Conservation (phyloP, 2,329 filamentous ascomycete species). For the Cercospora brassicicola region DNA sequence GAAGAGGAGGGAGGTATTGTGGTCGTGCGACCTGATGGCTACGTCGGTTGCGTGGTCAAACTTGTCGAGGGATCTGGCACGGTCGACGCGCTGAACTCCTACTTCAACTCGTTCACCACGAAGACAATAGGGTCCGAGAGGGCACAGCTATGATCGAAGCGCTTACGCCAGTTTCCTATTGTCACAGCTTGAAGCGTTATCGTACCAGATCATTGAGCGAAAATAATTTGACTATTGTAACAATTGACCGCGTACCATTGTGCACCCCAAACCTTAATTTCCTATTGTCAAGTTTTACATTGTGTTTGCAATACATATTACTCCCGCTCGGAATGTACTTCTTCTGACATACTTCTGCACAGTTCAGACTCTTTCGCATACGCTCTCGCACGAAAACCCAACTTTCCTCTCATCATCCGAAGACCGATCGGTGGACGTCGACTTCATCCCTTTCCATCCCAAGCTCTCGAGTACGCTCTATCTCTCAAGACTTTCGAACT, state of each 20-base stretch:
- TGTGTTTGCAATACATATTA: neutral
- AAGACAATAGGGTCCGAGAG: slow-evolving; percentile 52
- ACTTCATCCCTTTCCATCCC: neutral
- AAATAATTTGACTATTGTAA: neutral
- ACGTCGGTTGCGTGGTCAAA: slow-evolving; percentile 73
- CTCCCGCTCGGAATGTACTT: neutral
- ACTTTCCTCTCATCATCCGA: neutral
- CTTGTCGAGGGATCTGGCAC: slow-evolving; percentile 76
- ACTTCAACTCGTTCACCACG: slow-evolving; percentile 72
- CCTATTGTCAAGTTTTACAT: neutral
- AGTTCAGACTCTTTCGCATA: neutral
- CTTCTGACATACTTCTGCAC: neutral
- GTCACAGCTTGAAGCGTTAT: slow-evolving; percentile 1
- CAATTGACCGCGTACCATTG: neutral
- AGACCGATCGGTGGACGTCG: neutral
- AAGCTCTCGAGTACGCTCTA: neutral
- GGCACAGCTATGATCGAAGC: slow-evolving; percentile 29
- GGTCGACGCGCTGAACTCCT: slow-evolving; percentile 78
- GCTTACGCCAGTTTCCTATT: neutral
- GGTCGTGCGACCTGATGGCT: slow-evolving; percentile 82
- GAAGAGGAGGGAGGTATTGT: slow-evolving; percentile 74
- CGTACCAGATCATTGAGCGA: neutral
- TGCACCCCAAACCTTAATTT: neutral
- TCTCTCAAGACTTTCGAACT: neutral
- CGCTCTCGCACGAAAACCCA: neutral